phyloP scores from a whole-genome alignment of 2,329 filamentous ascomycete species.

The Fusarium agapanthi region DNA sequence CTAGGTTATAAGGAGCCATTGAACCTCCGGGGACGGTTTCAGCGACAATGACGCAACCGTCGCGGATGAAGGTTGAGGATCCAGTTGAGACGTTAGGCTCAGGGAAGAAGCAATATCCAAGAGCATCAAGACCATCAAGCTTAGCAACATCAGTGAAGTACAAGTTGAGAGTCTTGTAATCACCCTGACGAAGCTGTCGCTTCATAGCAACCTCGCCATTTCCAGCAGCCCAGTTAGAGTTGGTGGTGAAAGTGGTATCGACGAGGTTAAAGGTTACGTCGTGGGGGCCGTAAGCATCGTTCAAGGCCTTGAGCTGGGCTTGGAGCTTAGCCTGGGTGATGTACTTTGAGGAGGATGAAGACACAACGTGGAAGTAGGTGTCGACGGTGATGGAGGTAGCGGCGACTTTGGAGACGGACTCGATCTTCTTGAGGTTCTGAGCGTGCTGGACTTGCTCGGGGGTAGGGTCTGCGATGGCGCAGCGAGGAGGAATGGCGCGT shows the following conservation, averaged over 20 bases:
- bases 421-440: constrained; percentile 13
- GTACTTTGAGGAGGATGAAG: constrained; percentile 33
- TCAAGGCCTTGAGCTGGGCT: constrained; percentile 56
- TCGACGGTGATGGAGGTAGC: constrained; percentile 25
- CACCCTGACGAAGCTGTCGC: constrained; percentile 54
- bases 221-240: constrained; percentile 56
- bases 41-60: constrained; percentile 53
- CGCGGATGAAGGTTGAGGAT: constrained; percentile 43
- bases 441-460: constrained; percentile 12
- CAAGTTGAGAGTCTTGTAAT: constrained; percentile 51
- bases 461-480: constrained; percentile 20
- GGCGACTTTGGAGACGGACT: background rate
- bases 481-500: constrained; percentile 16
- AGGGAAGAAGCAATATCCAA: constrained; percentile 59
- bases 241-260: constrained; percentile 56
- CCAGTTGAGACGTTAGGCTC: constrained; percentile 26
- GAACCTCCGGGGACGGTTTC: constrained; percentile 51
- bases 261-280: constrained; percentile 56
- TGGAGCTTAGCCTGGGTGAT: constrained; percentile 26
- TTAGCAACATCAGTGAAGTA: constrained; percentile 42
- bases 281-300: constrained; percentile 54
- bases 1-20: constrained; percentile 44
- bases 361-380: constrained; percentile 40
- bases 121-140: constrained; percentile 20
- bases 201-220: constrained; percentile 55